Base-by-base conservation (phyloP, 805 yeast genomes). In the Hanseniaspora valbyensis region DNA sequence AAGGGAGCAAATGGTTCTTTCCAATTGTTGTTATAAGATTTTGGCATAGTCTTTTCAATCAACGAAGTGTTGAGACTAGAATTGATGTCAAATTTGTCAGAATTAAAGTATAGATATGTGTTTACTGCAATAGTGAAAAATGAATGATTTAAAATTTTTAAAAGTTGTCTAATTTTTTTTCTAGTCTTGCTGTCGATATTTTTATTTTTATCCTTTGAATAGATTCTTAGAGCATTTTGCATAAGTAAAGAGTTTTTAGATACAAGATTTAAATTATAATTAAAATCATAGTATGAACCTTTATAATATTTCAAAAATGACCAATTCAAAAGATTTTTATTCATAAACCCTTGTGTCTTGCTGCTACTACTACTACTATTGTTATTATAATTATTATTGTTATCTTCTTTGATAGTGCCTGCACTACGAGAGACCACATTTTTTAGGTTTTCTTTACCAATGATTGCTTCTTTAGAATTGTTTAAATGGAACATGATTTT, bases 81-180 rank as follows among this genome's bases (percentile, higher is more conserved):
- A 26, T 51, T 13, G 13, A 37, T 55, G 55, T 24, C 53, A 44
- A 44, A 39, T 14, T 44, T 44, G 24, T 39, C 48, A 21, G 61
- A 57, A 44, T 69, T 68, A 49, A 82, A 67, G 60, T 76, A 82
- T n/a, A 83, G 60, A 44, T 74, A 69, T 8, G 85, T 83, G 58
- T 79, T 79, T 52, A 81, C 75, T 52, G 79, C 77, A 52, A 83
- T 71, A 53, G 78, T 82, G 2, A 85, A 74, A 52, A 78, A 71
- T 1, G 81, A 68, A 8, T 71, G 65, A 0, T 79, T 73, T 14
- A 81, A 66, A 53, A 73, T 71, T 57, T 72, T 76, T 55, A 82
- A 61, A 34, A 76, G 64, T 49, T 69, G 68, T 51, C 75, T 70
- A 12, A 81, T 70, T 10, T 73, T 64, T 22, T 62, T 64, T 48